Base-by-base conservation (phyloP, 768 basidiomycete species). In the Phanerochaete sordida region DNA sequence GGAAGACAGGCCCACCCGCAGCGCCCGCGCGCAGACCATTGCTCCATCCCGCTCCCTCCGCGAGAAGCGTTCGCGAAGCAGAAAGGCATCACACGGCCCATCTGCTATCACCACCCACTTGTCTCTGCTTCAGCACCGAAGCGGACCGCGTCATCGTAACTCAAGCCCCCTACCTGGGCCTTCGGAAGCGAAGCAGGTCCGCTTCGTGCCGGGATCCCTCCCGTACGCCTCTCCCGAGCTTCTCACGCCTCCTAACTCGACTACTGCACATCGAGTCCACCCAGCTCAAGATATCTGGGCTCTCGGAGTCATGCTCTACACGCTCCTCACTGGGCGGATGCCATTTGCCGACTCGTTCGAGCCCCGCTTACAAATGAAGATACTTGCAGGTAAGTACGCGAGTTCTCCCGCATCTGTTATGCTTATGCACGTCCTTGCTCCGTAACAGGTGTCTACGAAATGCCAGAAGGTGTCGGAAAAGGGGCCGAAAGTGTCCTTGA, bases 211-310 rank as follows among this genome's bases (percentile, higher is more conserved):
- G 0, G 95, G 94, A 7, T 96, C 94, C 1, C 75, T 98, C 2
- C 94, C 93, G 0, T 98, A 98, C 67, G 90, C 93, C 1, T 82
- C 95, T 0, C 95, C 95, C 5, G 95, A 98, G 70, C 81, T 97
- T 2, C 80, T 97, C 2, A 78, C 85, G 3, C 85, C 90, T 0
- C 84, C 82, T 54, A 71, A 74, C 16, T 74, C 73, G 2, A 68
- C 75, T 30, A 68, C 75, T 0, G 65, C 77, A 6, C 72, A 70
- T 46, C 65, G 55, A 46, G 80, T 83, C 0, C 75, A 84, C 65
- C 88, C 94, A 1, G 85, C 91, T 0, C 92, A 95, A 69, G 97
- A 99, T 64, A 87, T 98, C 28, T 99, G 97, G 97, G 95, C 97
- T 0, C 76, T 98, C 2, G 97, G 97, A 0, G 86, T 95, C 57